These are phyloP conservation scores for Dendrothele bispora DNA, from an alignment of 768 basidiomycete species.

Conservation along the genomic window DNA sequence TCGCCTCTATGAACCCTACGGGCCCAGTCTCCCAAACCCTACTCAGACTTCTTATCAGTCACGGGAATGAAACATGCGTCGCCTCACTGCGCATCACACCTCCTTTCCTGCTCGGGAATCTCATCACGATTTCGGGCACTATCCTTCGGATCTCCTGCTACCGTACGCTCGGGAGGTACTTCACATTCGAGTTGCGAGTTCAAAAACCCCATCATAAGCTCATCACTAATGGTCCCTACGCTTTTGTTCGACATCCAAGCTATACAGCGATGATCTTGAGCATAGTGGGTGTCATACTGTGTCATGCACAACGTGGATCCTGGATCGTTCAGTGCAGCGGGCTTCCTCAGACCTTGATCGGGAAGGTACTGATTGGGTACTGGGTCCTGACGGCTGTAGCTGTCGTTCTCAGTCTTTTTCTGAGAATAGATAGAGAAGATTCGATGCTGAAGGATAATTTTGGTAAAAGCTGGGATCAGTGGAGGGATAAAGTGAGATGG, in stretches of 20 bases:
- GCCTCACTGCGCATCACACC: slow-evolving; percentile 23
- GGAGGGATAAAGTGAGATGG: slow-evolving; percentile 31
- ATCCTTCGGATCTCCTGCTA: slow-evolving; percentile 32
- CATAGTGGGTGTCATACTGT: slow-evolving; percentile 22
- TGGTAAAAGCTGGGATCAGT: slow-evolving; percentile 29
- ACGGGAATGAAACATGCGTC: slow-evolving; percentile 8
- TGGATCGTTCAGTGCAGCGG: slow-evolving; percentile 32
- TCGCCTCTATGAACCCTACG: slow-evolving; percentile 18
- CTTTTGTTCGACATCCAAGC: slow-evolving; percentile 38
- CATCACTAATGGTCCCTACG: slow-evolving; percentile 33
- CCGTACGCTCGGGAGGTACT: slow-evolving; percentile 31
- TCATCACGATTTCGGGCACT: slow-evolving; percentile 28
- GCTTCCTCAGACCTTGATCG: slow-evolving; percentile 21
- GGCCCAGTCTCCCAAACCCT: slow-evolving; percentile 18
- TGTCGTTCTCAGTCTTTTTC: slow-evolving; percentile 23
- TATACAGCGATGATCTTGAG: slow-evolving; percentile 32
- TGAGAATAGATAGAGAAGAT: slow-evolving; percentile 34
- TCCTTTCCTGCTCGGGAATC: slow-evolving; percentile 26
- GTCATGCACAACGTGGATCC: slow-evolving; percentile 23
- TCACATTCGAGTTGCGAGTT: slow-evolving; percentile 39
- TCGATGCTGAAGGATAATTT: slow-evolving; percentile 28
- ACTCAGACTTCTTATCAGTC: slow-evolving; percentile 11
- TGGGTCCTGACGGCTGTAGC: slow-evolving; percentile 24
- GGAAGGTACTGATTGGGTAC: slow-evolving; percentile 16
- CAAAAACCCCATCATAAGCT: slow-evolving; percentile 29